phyloP scores from a whole-genome alignment of 2,329 filamentous ascomycete genomes.

The Claviceps purpurea region DNA sequence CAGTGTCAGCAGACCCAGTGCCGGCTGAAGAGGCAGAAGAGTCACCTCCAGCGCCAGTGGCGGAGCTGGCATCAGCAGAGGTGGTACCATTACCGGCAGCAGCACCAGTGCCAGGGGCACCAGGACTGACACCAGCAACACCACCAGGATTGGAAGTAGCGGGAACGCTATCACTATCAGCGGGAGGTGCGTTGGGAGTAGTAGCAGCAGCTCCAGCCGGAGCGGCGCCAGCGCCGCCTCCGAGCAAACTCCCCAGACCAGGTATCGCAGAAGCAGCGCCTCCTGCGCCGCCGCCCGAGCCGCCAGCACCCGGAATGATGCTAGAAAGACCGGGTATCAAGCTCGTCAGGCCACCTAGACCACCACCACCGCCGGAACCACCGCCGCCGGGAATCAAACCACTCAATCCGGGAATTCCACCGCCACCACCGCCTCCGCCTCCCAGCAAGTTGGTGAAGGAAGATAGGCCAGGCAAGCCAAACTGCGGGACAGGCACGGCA shows the following conservation, averaged over 20 bases:
- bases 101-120: not conserved
- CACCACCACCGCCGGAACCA: not conserved
- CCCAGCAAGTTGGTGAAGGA: not conserved
- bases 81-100: not conserved
- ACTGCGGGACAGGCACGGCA: not conserved
- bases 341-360: not conserved
- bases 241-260: not conserved
- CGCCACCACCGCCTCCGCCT: not conserved
- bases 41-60: not conserved
- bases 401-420: not conserved
- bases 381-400: not conserved
- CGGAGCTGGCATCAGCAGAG: not conserved
- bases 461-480: not conserved
- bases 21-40: not conserved
- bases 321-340: not conserved
- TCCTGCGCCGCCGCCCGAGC: not conserved
- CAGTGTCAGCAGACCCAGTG: not conserved
- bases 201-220: not conserved
- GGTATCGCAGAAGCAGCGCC: not conserved
- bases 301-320: not conserved
- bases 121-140: not conserved
- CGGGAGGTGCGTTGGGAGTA: not conserved
- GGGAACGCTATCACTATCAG: not conserved
- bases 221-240: not conserved
- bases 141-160: not conserved